Percentiles rank a stretch among this genome's conserved stretches.
phyloP scores from a whole-genome alignment of 1,284 basidiomycete genomes.

The Rhodotorula mucilaginosa region DNA sequence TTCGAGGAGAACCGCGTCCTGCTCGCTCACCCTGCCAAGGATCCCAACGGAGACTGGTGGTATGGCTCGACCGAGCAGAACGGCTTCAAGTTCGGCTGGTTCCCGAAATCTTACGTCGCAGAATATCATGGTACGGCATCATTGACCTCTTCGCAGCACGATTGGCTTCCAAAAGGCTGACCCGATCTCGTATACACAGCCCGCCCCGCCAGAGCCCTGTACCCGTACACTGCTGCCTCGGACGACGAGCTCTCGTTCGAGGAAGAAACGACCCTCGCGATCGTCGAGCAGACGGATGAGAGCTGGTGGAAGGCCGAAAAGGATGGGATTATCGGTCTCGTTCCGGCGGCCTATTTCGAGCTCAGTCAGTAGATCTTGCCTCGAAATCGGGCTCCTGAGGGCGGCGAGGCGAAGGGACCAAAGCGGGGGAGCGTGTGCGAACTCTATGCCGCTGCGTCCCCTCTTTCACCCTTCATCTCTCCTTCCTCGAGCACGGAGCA shows the following conservation, averaged over 20 bases:
- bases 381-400: constrained; percentile 1
- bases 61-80: constrained; percentile 68
- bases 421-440: neutral
- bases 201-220: constrained; percentile 72
- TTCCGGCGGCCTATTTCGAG: constrained; percentile 84
- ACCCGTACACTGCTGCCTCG: constrained; percentile 66
- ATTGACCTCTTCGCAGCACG: neutral
- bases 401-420: neutral
- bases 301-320: constrained; percentile 94
- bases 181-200: constrained; percentile 30
- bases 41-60: constrained; percentile 71
- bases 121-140: constrained; percentile 62
- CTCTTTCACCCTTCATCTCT: constrained; percentile 21
- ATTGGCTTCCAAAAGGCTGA: no score
- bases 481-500: neutral
- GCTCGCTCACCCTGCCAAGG: constrained; percentile 79
- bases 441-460: constrained; percentile 30
- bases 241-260: constrained; percentile 76
- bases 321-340: constrained; percentile 76
- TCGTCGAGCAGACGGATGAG: constrained; percentile 74
- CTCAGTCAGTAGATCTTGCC: constrained; percentile 35
- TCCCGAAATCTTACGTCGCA: constrained; percentile 86
- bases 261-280: constrained; percentile 70
- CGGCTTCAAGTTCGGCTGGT: constrained; percentile 70
- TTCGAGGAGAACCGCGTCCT: constrained; percentile 81